Evolutionary conservation across 176 grass and related monocot genomes (phyloP), one percentile per base, ranked within the genome.

Genomic region (Zea luxurians): DNA sequence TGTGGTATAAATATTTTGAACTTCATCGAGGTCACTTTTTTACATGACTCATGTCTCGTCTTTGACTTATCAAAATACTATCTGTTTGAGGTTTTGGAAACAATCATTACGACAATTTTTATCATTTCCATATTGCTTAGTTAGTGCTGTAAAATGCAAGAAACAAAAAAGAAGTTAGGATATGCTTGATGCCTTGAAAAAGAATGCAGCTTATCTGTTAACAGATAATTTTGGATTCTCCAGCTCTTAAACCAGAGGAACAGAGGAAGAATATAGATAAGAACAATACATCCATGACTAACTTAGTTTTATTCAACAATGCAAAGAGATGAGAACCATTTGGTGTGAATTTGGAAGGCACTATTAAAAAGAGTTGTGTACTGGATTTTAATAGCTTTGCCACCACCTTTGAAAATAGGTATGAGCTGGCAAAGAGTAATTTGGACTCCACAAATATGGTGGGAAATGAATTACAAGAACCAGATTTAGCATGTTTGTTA

Each of bases 31-130:
- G 20, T 34, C 10, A 35, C n/a, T 1, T 57, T 64, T 41, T 79
- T 64, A 12, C 41, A 66, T 15, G 47, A 70, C 8, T 66, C 6
- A 13, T 66, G 48, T 34, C 18, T 73, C 63, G 12, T 54, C 64
- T 82, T 15, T 70, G 13, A 75, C 68, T 61, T 59, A 17, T 2
- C 75, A 18, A 75, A 68, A 61, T 59, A 9, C 4, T 17, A 61
- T 0, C 34, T 65, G 16, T 59, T 61, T 3, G 10, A 67, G 13
- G 10, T 54, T 40, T 66, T 11, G 4, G 47, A 73, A 65, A 37
- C 7, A 1, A 10, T 1, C 15, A 71, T 2, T 44, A 46, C 17
- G 17, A 3, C 40, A 54, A 36, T 49, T 84, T 63, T 10, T 76
- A 4, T 71, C 35, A 35, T 73, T 79, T 85, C 21, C 4, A 37